phyloP scores from a whole-genome alignment of 345 rosid genomes.

The Camelina laxa region DNA sequence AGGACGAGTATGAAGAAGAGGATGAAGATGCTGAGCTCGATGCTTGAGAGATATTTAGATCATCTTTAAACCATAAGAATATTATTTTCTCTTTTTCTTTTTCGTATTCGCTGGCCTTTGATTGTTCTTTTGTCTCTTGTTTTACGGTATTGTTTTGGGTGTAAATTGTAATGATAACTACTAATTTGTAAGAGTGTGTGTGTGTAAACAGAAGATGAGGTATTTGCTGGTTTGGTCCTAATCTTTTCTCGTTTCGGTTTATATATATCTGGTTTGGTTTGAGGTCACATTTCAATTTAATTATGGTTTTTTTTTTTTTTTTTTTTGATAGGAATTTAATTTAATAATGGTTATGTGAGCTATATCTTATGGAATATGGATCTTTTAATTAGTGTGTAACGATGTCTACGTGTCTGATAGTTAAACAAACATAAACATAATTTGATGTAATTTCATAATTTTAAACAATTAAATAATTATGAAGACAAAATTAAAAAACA shows the following conservation, averaged over 20 bases:
- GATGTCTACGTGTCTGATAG: background rate
- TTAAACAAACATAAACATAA: no score
- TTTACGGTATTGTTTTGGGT: constrained; percentile 25
- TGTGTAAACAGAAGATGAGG: constrained; percentile 13
- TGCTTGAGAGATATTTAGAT: constrained; percentile 26
- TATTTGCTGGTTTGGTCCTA: constrained; percentile 9
- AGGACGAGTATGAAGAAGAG: constrained; percentile 38
- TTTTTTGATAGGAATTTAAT: no score
- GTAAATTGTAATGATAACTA: constrained; percentile 28
- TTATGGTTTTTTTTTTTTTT: no score
- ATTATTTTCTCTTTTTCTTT: background rate
- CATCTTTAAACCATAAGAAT: constrained; percentile 24
- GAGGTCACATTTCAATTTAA: background rate
- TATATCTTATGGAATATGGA: no score
- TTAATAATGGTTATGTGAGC: no score
- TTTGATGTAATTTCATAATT: background rate
- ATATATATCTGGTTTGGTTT: constrained; percentile 25
- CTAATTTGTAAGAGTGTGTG: constrained; percentile 20
- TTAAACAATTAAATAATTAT: background rate
- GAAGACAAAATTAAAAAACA: background rate
- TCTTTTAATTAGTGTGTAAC: no score
- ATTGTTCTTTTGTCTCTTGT: constrained; percentile 17
- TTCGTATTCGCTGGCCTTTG: constrained; percentile 34
- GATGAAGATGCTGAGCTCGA: constrained; percentile 34
- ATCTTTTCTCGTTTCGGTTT: background rate